These are phyloP conservation scores for Aureobasidium vineae DNA, from an alignment of 2,329 filamentous ascomycete genomes.

Conservation along the genomic window DNA sequence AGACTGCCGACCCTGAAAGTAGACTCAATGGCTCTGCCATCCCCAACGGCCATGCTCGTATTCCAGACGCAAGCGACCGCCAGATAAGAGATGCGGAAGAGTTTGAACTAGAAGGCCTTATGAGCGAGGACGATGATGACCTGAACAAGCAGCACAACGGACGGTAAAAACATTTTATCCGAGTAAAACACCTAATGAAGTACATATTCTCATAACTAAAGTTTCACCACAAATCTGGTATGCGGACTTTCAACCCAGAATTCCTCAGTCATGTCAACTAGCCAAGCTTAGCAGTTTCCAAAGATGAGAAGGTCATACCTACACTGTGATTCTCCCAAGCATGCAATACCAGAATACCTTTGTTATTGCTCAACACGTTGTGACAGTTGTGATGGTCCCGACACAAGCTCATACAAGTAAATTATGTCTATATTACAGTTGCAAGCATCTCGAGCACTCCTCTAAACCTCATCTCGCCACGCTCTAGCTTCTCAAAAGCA, in stretches of 20 bases:
- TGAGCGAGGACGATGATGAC: conserved; percentile 77
- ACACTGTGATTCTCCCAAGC: not conserved
- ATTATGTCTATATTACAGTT: not conserved
- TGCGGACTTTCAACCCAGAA: too few relatives aligned
- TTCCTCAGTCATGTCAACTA: not conserved
- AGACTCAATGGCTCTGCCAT: conserved; percentile 33
- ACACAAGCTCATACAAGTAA: too few relatives aligned
- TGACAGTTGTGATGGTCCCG: too few relatives aligned
- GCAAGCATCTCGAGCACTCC: conserved; percentile 39
- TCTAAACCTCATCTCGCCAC: conserved; percentile 48
- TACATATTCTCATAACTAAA: not conserved
- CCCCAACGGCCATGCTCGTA: conserved; percentile 48
- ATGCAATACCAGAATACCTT: too few relatives aligned
- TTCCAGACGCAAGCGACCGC: conserved; percentile 47
- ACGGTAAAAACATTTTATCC: not conserved
- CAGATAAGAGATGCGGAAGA: conserved; percentile 79
- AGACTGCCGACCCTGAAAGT: conserved; percentile 38
- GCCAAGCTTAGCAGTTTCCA: too few relatives aligned
- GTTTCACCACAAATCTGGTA: not conserved
- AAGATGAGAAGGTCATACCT: not conserved
- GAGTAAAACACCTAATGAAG: not conserved
- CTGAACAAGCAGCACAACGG: not conserved
- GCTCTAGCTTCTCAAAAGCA: conserved; percentile 44
- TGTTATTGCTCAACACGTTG: too few relatives aligned
- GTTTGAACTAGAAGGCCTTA: conserved; percentile 88